These are phyloP conservation scores for Macrolepiota fuliginosa DNA, from an alignment of 768 basidiomycete genomes.

Conservation along the genomic window DNA sequence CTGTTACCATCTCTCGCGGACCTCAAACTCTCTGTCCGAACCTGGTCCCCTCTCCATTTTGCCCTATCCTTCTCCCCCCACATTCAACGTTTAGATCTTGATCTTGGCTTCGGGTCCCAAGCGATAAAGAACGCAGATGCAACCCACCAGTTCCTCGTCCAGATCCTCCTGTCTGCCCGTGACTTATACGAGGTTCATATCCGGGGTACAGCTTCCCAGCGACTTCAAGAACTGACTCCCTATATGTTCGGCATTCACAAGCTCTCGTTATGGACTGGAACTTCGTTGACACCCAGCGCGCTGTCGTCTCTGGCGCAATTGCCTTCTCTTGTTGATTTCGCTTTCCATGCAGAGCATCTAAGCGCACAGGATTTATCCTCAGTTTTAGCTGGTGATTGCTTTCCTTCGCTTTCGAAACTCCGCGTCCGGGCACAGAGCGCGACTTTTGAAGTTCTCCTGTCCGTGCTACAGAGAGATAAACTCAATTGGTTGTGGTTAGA, in stretches of 20 bases:
- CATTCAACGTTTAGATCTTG: slow-evolving; percentile 35
- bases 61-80: slow-evolving; percentile 31
- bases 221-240: neutral
- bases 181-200: neutral
- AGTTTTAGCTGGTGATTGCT: slow-evolving; percentile 17
- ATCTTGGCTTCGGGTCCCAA: slow-evolving; percentile 40
- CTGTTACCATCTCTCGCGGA: neutral
- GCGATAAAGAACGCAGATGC: neutral
- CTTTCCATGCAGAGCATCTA: slow-evolving; percentile 42
- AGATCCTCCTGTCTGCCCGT: neutral
- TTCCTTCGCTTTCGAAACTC: slow-evolving; percentile 36
- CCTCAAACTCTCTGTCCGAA: neutral
- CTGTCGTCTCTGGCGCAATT: slow-evolving; percentile 31
- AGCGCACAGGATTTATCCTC: slow-evolving; percentile 21
- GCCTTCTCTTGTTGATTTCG: slow-evolving; percentile 35
- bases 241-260: neutral
- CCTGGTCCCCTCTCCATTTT: slow-evolving; percentile 23
- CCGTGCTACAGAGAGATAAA: slow-evolving; percentile 26
- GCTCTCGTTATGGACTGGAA: neutral
- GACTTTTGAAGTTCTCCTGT: slow-evolving; percentile 33
- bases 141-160: neutral
- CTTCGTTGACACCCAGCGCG: neutral
- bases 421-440: slow-evolving; percentile 36
- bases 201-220: neutral
- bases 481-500: slow-evolving; percentile 39